Evolutionary conservation across 805 yeast species (phyloP).

Genomic region (Saccharomycopsis sp.): DNA sequence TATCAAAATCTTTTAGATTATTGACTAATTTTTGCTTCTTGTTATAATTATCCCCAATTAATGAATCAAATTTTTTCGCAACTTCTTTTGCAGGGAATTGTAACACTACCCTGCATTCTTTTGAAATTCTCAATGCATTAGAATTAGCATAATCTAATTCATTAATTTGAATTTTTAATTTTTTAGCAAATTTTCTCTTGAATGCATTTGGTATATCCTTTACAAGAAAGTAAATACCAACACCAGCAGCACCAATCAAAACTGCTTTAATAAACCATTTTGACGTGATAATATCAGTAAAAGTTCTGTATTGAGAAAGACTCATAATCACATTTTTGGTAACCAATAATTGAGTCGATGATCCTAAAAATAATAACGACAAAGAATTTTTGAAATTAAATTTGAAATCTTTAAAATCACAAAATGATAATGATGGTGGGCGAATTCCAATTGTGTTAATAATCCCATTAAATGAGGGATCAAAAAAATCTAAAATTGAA

Average conservation of each 20-base stretch:
- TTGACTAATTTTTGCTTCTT: slow-evolving; percentile 50
- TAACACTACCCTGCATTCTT: slow-evolving; percentile 77
- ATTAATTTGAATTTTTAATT: slow-evolving; percentile 55
- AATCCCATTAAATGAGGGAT: slow-evolving; percentile 62
- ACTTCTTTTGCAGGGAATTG: slow-evolving; percentile 80
- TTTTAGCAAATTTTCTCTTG: slow-evolving; percentile 73
- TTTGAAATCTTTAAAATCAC: slow-evolving; percentile 11
- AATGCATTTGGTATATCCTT: slow-evolving; percentile 84
- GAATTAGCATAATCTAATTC: slow-evolving; percentile 69
- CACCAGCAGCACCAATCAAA: slow-evolving; percentile 41
- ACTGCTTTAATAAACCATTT: slow-evolving; percentile 27
- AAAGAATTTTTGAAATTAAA: slow-evolving; percentile 29
- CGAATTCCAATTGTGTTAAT: slow-evolving; percentile 36
- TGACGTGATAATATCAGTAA: slow-evolving; percentile 11
- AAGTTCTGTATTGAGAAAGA: slow-evolving; percentile 29
- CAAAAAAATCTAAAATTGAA: slow-evolving; percentile 68
- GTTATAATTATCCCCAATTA: slow-evolving; percentile 52
- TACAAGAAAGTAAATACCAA: slow-evolving; percentile 55
- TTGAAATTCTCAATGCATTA: slow-evolving; percentile 72
- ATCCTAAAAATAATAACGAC: slow-evolving; percentile 27
- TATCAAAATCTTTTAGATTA: slow-evolving; percentile 48
- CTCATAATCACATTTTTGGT: slow-evolving; percentile 15
- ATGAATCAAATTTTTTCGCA: slow-evolving; percentile 56
- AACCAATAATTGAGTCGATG: slow-evolving; percentile 25
- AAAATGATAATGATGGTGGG: neutral